These are phyloP conservation scores for Sphagnum tenellum DNA, from an alignment of 225 moss, liverwort and hornwort species.

Conservation along the genomic window DNA sequence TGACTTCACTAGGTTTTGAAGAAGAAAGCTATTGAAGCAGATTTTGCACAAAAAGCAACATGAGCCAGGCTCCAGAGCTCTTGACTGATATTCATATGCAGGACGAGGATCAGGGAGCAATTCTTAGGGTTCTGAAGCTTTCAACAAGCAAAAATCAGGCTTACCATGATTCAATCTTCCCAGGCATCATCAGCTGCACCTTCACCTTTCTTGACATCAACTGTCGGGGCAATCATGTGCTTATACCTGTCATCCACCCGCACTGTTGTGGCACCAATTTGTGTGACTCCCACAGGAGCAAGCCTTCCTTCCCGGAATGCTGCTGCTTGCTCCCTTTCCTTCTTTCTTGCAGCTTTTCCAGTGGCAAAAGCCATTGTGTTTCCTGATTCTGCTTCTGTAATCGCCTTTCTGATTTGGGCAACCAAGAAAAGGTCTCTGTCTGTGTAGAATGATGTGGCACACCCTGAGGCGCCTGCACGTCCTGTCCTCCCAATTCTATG, in stretches of 20 bases:
- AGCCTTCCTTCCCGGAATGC: constrained; percentile 87
- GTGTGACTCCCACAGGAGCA: constrained; percentile 61
- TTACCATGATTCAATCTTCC: constrained; percentile 65
- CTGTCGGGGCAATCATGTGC: constrained; percentile 72
- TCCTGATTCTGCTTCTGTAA: constrained; percentile 96
- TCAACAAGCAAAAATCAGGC: constrained; percentile 17
- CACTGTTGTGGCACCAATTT: constrained; percentile 74
- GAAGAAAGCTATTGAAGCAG: no score
- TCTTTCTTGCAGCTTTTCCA: constrained; percentile 91
- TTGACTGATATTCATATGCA: constrained; percentile 2
- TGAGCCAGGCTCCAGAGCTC: no score
- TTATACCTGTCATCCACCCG: constrained; percentile 97
- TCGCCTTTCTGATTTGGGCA: constrained; percentile 94
- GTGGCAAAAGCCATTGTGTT: constrained; percentile 95
- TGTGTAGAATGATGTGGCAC: constrained; percentile 93
- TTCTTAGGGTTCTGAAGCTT: no score
- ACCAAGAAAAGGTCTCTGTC: constrained; percentile 95
- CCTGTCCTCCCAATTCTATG: constrained; percentile 97
- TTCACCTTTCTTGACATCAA: constrained; percentile 71
- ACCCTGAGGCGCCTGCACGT: constrained; percentile 88
- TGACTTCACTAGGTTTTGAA: no score
- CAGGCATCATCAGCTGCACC: constrained; percentile 97
- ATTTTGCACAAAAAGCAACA: no score
- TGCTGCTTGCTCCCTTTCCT: constrained; percentile 93
- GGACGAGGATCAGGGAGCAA: no score